Conservation (phyloP, 1,284 basidiomycete genomes). For the Tilletia caries region DNA sequence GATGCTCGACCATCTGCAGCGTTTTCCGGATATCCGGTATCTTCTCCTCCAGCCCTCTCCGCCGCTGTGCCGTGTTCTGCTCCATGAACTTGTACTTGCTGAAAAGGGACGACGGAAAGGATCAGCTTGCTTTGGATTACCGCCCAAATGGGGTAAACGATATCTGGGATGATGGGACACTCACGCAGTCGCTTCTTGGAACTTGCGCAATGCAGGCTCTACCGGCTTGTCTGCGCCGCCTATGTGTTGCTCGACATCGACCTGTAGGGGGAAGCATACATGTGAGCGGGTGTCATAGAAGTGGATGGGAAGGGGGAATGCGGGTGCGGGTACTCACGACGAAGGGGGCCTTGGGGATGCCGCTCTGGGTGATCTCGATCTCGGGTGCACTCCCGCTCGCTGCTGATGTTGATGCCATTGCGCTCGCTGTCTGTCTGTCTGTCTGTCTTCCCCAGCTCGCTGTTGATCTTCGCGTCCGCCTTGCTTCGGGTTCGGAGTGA, state of each 20-base stretch:
- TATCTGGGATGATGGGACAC: constrained; percentile 37
- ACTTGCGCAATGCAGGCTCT: constrained; percentile 73
- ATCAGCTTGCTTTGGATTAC: background rate
- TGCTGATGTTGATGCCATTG: background rate
- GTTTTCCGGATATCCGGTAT: constrained; percentile 96
- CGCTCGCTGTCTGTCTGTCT: background rate
- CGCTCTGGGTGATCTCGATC: constrained; percentile 59
- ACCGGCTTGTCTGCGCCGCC: constrained; percentile 75
- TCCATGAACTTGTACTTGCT: constrained; percentile 99
- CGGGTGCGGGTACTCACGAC: constrained; percentile 78
- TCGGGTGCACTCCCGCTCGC: background rate
- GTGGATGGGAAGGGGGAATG: no score
- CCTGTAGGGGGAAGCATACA: constrained; percentile 55
- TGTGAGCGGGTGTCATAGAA: no score
- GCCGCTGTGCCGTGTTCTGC: constrained; percentile 73
- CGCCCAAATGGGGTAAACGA: constrained; percentile 26
- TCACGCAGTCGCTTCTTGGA: constrained; percentile 89
- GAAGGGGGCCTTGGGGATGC: constrained; percentile 91
- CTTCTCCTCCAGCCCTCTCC: constrained; percentile 80
- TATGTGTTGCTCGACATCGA: constrained; percentile 80
- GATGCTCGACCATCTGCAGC: constrained; percentile 78
- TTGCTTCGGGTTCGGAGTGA: no score
- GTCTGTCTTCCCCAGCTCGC: background rate
- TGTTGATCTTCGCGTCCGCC: background rate
- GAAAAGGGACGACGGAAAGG: constrained; percentile 33